Conservation (phyloP, 108 stramenopile species). For the Nannochloropsis gaditana region DNA sequence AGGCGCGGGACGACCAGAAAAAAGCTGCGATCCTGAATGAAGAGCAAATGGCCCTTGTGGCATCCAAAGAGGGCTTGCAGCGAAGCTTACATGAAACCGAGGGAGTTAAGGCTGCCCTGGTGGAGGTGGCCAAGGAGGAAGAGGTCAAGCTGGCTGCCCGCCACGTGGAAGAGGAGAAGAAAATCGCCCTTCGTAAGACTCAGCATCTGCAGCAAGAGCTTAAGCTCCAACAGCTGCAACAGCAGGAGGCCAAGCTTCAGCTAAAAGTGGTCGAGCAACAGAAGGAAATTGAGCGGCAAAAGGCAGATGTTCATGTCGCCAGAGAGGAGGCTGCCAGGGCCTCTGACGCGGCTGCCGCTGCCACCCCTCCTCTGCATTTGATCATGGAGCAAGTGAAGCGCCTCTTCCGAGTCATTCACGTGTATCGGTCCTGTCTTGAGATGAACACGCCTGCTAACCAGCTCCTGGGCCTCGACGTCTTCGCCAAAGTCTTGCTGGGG, state of each 20-base stretch:
- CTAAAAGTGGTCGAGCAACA: neutral
- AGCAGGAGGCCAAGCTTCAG: neutral
- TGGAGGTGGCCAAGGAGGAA: neutral
- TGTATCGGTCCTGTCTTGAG: conserved; percentile 1
- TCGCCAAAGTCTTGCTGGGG: neutral
- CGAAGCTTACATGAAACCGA: neutral
- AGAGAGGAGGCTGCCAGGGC: neutral
- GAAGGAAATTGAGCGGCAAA: neutral
- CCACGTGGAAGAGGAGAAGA: neutral
- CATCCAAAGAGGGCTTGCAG: neutral
- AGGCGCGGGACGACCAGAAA: neutral
- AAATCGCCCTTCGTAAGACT: neutral
- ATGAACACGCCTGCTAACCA: neutral
- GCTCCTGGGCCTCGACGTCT: neutral
- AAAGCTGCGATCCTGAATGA: neutral
- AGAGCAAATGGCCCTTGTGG: neutral
- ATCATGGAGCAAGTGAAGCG: neutral
- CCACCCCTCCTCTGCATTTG: neutral
- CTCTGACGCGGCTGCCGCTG: neutral
- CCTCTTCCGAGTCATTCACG: neutral
- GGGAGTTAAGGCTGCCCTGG: neutral
- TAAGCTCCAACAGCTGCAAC: neutral
- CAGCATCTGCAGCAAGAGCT: neutral
- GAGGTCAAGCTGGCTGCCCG: neutral
- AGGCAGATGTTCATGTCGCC: neutral